These are phyloP conservation scores for Umbelopsis ramanniana DNA, from an alignment of 192 early-diverging fungal genomes.

Conservation along the genomic window DNA sequence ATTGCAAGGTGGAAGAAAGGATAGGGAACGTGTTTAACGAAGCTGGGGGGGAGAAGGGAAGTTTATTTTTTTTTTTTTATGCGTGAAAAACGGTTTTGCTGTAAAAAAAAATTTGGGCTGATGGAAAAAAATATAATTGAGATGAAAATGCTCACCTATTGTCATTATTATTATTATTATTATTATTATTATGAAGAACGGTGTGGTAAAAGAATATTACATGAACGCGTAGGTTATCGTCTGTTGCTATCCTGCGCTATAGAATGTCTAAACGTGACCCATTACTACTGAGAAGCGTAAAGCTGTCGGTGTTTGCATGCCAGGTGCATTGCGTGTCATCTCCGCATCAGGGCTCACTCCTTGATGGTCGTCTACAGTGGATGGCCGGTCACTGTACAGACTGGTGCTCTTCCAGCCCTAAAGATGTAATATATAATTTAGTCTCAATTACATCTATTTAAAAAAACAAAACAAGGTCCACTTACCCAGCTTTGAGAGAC, in stretches of 20 bases:
- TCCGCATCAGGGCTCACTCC: background rate
- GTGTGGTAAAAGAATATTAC: too few species aligned
- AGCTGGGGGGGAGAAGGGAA: background rate
- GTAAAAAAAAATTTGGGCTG: too few species aligned
- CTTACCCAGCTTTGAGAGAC: constrained; percentile 61
- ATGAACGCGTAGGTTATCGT: too few species aligned
- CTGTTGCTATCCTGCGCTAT: too few species aligned
- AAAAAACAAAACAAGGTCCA: background rate
- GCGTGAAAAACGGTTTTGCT: background rate
- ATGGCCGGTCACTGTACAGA: constrained; percentile 33
- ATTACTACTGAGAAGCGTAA: constrained; percentile 45
- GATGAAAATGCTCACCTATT: too few species aligned
- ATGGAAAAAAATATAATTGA: too few species aligned
- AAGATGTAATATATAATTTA: background rate
- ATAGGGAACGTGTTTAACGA: background rate
- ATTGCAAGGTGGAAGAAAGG: background rate
- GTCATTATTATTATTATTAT: too few species aligned
- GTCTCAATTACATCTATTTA: background rate
- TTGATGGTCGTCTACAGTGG: constrained; percentile 2
- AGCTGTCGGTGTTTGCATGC: constrained; percentile 8
- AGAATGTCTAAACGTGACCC: constrained; percentile 40
- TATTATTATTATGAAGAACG: too few species aligned
- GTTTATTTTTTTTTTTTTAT: background rate
- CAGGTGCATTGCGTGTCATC: background rate
- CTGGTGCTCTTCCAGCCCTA: constrained; percentile 47